Percentiles rank a stretch among this genome's conserved stretches.
These are phyloP conservation scores for Penicillium expansum DNA, from an alignment of 2,329 filamentous ascomycete genomes.

Conservation along the genomic window DNA sequence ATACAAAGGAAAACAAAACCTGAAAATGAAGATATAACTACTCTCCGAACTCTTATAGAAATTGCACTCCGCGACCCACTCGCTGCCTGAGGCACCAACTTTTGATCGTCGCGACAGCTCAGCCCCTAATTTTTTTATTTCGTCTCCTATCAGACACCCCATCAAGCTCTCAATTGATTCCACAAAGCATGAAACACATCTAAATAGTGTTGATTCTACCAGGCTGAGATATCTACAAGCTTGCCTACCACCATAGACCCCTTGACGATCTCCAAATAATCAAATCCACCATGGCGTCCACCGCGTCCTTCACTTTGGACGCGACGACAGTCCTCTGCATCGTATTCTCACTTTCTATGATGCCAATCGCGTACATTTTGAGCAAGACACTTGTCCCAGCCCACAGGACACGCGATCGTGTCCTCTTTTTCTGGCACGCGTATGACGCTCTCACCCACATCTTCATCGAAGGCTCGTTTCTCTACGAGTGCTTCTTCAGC, in stretches of 20 bases:
- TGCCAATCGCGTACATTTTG: conserved; percentile 52
- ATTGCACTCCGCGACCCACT: background rate
- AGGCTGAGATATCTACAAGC: background rate
- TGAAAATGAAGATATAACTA: background rate
- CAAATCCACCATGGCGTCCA: conserved; percentile 19
- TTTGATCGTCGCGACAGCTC: background rate
- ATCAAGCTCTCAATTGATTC: background rate
- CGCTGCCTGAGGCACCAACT: background rate
- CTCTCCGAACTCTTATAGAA: background rate
- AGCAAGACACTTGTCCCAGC: conserved; percentile 53
- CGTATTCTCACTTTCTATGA: conserved; percentile 53
- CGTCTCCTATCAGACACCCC: background rate
- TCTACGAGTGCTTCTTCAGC: conserved; percentile 90
- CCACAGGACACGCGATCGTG: conserved; percentile 58
- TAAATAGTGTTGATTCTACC: background rate
- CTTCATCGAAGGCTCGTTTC: conserved; percentile 83
- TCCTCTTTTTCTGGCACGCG: conserved; percentile 91
- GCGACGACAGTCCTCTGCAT: conserved; percentile 54
- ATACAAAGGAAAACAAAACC: background rate
- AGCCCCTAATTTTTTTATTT: background rate
- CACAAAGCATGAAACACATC: background rate
- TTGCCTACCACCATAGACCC: background rate
- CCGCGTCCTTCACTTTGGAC: conserved; percentile 38
- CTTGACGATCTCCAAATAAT: background rate
- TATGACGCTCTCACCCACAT: conserved; percentile 92